Evolutionary conservation across 441 rosid species (phyloP).

Genomic region (Gossypium gossypioides): DNA sequence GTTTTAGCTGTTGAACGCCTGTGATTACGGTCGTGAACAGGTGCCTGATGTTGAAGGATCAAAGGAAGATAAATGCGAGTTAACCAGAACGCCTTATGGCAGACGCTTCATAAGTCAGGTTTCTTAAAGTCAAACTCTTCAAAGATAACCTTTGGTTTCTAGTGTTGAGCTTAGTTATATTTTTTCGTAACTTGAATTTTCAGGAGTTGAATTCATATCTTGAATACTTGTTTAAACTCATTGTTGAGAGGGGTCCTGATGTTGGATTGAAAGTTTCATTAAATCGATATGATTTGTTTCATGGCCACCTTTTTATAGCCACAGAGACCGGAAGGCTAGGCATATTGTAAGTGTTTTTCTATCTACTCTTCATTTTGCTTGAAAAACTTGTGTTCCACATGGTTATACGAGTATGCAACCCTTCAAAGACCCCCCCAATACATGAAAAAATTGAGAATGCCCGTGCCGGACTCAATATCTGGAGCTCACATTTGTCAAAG

Average conservation of each 20-base stretch:
- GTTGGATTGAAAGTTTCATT: constrained; percentile 53
- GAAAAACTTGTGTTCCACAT: neutral
- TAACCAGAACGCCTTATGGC: constrained; percentile 73
- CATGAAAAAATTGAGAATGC: too few relatives aligned
- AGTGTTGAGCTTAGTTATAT: neutral
- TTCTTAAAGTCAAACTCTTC: neutral
- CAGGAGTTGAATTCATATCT: constrained; percentile 72
- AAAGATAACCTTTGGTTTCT: neutral
- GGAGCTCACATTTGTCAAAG: too few relatives aligned
- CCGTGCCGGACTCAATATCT: too few relatives aligned
- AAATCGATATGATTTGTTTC: constrained; percentile 71
- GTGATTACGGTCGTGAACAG: constrained; percentile 21
- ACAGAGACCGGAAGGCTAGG: constrained; percentile 58
- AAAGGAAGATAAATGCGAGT: constrained; percentile 36
- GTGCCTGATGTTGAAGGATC: constrained; percentile 59
- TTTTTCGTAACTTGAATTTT: neutral
- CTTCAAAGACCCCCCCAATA: neutral
- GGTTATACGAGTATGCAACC: neutral
- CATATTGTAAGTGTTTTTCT: constrained; percentile 47
- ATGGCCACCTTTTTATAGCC: constrained; percentile 70
- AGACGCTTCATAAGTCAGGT: constrained; percentile 63
- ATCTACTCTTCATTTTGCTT: neutral
- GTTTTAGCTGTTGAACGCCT: neutral
- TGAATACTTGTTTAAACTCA: constrained; percentile 54
- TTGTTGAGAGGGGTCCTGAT: constrained; percentile 54